Base-by-base conservation (phyloP, 2,329 filamentous ascomycete genomes). In the Colletotrichum tropicale region DNA sequence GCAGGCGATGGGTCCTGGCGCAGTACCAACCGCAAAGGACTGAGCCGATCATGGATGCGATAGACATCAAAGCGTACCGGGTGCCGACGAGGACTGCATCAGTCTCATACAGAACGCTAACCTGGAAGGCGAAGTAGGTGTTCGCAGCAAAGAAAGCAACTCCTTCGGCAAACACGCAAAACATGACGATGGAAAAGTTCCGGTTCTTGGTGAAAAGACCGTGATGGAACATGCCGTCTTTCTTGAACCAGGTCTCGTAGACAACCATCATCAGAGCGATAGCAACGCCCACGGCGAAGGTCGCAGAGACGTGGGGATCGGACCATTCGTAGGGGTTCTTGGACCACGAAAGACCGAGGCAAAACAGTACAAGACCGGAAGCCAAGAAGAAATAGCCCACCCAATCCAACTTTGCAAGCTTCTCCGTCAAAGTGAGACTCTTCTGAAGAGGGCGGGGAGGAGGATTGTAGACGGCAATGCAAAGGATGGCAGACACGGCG, bases 191-290 rank as follows among this genome's bases (percentile, higher is more conserved):
- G 21, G 81, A 34, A 69, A 86, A 86, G 77, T 86, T 86, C 43
- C 84, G 80, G 69, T 82, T 80, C 21, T 68, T 56, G 3, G 43
- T 72, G 78, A 86, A 86, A 3, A 87, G 81, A 2, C 80, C 82
- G 73, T 87, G 84, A 73, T 86, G 84, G 73, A 86, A 85, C 82
- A 86, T 82, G 55, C 85, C 85, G 69, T 86, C 84, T 48, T 78
- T 82, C 77, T 84, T 85, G 75, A 82, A 79, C 56, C 71, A 80
- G 1, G 77, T 79, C 77, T 86, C 85, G 76, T 86, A 86, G 21
- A 81, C 77, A n/a, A 80, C 76, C 9, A 86, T 78, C 6, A 36
- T 78, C 4, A 81, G 4, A 9, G 74, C 71, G 9, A 84, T 75
- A 16, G 77, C 77, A 3, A 85, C 64, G 9, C 79, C 77, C 24